Evolutionary conservation across 2,329 filamentous ascomycete genomes (phyloP).

Genomic region (Venturia aucupariae): DNA sequence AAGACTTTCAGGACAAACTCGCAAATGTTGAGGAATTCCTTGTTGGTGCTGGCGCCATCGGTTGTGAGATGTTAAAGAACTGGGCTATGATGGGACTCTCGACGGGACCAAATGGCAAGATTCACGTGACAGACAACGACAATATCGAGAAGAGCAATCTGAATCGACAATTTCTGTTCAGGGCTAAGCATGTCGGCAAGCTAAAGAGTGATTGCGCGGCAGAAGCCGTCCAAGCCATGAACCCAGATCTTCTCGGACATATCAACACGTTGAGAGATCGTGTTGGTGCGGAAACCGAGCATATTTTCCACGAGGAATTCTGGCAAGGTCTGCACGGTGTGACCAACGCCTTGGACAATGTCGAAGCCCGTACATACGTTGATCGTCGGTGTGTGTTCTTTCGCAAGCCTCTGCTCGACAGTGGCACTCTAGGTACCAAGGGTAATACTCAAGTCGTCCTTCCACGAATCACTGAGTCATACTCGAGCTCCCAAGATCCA

Average conservation of each 20-base stretch:
- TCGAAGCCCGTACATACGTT: conserved; percentile 93
- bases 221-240: conserved; percentile 86
- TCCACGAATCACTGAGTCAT: conserved; percentile 86
- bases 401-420: conserved; percentile 92
- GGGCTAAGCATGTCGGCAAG: conserved; percentile 83
- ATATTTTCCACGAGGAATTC: conserved; percentile 89
- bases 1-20: conserved; percentile 88
- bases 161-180: conserved; percentile 94
- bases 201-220: conserved; percentile 96
- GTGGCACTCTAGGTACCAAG: conserved; percentile 96
- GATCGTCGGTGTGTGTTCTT: conserved; percentile 97
- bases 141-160: conserved; percentile 98
- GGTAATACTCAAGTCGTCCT: conserved; percentile 96
- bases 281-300: conserved; percentile 83
- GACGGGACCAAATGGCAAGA: conserved; percentile 77
- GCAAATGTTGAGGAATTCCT: conserved; percentile 86
- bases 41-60: conserved; percentile 92
- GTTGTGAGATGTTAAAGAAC: conserved; percentile 98
- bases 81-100: conserved; percentile 98
- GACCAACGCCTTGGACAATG: conserved; percentile 95
- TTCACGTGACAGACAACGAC: conserved; percentile 94
- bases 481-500: conserved; percentile 93
- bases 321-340: conserved; percentile 83
- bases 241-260: conserved; percentile 80
- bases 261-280: conserved; percentile 81